A percentile compares a stretch with the other conserved stretches of the same genome.
Conservation (phyloP, 2,329 filamentous ascomycete species). For the Curvularia spicifera region DNA sequence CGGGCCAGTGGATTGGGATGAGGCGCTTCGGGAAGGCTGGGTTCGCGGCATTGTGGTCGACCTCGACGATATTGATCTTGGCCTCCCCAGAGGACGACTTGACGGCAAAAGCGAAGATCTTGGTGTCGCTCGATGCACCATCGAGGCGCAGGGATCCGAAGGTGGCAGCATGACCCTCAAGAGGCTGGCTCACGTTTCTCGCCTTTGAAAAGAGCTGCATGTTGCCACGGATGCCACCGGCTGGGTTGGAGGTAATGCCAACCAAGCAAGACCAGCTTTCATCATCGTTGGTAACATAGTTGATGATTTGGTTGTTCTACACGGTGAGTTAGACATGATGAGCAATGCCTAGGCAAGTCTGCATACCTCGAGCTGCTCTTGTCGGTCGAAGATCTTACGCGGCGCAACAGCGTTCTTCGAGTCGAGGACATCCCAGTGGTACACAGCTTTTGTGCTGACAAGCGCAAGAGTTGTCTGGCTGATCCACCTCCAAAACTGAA, state of each 20-base stretch:
- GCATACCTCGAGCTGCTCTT: constrained; percentile 83
- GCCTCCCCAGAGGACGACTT: constrained; percentile 80
- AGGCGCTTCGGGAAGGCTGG: constrained; percentile 93
- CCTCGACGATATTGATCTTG: constrained; percentile 97
- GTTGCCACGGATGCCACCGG: constrained; percentile 90
- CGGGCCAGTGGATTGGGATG: constrained; percentile 96
- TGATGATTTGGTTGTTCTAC: constrained; percentile 97
- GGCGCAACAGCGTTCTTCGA: constrained; percentile 73
- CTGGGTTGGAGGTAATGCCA: constrained; percentile 91
- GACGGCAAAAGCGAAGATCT: constrained; percentile 96
- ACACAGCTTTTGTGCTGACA: constrained; percentile 88
- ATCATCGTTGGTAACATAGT: constrained; percentile 94
- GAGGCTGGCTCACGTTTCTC: constrained; percentile 94
- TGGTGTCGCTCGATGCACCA: constrained; percentile 86
- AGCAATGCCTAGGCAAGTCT: constrained; percentile 6
- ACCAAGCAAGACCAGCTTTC: constrained; percentile 99
- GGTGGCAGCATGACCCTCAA: constrained; percentile 94
- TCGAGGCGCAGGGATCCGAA: constrained; percentile 91
- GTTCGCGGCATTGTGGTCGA: constrained; percentile 90
- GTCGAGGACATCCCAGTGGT: constrained; percentile 98
- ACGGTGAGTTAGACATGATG: constrained; percentile 16
- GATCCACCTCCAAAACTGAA: constrained; percentile 99
- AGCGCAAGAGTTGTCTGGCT: constrained; percentile 86
- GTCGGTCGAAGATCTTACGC: constrained; percentile 92
- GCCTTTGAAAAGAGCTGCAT: constrained; percentile 98